A percentile compares a stretch with the other conserved stretches of the same genome.
Evolutionary conservation across 2,329 filamentous ascomycete species (phyloP).

Genomic region (Neonectria magnoliae): DNA sequence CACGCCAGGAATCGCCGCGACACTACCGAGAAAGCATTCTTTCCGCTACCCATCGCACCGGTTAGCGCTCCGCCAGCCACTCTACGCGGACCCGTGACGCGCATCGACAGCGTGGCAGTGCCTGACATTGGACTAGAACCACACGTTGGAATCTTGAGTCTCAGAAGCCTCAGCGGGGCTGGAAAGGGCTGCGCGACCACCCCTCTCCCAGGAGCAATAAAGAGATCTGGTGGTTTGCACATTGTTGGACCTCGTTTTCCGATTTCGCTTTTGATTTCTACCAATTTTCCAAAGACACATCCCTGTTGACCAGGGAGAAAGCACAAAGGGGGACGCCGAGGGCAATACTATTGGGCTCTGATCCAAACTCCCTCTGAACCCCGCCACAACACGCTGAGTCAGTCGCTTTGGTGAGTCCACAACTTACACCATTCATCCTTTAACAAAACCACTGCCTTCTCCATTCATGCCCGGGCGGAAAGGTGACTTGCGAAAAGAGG

Average conservation of each 20-base stretch:
- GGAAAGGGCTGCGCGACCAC: constrained; percentile 26
- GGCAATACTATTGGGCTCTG: constrained; percentile 2
- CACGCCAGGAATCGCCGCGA: constrained; percentile 27
- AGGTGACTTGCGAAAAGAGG: not conserved
- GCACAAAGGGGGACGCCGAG: constrained; percentile 7
- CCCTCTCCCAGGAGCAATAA: constrained; percentile 37
- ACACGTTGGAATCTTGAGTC: constrained; percentile 41
- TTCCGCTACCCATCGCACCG: constrained; percentile 22
- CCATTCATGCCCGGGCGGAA: no score
- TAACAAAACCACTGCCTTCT: not conserved
- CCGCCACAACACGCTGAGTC: constrained; percentile 9
- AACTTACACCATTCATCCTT: constrained; percentile 12
- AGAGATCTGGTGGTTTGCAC: constrained; percentile 36
- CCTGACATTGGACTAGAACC: constrained; percentile 28
- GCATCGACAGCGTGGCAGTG: constrained; percentile 37
- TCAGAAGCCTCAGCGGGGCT: constrained; percentile 42
- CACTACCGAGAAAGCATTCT: constrained; percentile 38
- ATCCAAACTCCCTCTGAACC: not conserved
- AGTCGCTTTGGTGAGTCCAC: constrained; percentile 24
- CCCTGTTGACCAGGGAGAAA: constrained; percentile 16
- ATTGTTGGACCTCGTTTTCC: constrained; percentile 33
- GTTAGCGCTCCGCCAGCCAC: constrained; percentile 24
- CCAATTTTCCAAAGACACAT: constrained; percentile 29
- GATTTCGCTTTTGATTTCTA: constrained; percentile 26
- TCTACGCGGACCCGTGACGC: constrained; percentile 32